phyloP scores from a whole-genome alignment of 768 basidiomycete species.

The Hysterangium stoloniferum region DNA sequence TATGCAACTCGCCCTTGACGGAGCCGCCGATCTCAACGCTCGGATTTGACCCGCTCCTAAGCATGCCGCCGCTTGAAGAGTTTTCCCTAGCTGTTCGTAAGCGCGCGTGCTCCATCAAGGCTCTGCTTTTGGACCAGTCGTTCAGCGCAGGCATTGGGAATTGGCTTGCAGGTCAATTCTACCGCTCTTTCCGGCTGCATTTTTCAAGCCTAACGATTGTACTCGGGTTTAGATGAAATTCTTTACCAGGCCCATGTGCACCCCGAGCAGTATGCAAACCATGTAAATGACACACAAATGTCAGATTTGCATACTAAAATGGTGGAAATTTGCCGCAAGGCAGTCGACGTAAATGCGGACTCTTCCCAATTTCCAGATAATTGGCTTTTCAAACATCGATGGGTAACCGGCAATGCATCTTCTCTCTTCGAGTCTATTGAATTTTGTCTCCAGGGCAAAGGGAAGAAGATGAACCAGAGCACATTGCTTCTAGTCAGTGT shows the following conservation, averaged over 20 bases:
- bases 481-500: conserved; percentile 37
- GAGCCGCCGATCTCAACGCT: conserved; percentile 67
- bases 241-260: conserved; percentile 68
- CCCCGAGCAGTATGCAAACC: conserved; percentile 58
- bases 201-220: neutral
- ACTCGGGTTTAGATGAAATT: conserved; percentile 55
- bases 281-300: conserved; percentile 43
- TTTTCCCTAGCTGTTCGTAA: conserved; percentile 43
- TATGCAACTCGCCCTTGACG: conserved; percentile 44
- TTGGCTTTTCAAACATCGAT: conserved; percentile 64
- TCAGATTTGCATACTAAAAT: conserved; percentile 44
- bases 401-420: conserved; percentile 33
- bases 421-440: conserved; percentile 3
- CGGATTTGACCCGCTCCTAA: conserved; percentile 71
- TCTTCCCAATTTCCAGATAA: conserved; percentile 54
- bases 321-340: conserved; percentile 45
- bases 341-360: conserved; percentile 67
- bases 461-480: conserved; percentile 43
- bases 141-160: conserved; percentile 80
- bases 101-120: conserved; percentile 61
- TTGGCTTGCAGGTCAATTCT: conserved; percentile 62
- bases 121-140: conserved; percentile 69
- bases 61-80: conserved; percentile 49
- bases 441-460: conserved; percentile 39
- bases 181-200: neutral